Base-by-base conservation (phyloP, 345 rosid genomes). In the Ceriops tagal region DNA sequence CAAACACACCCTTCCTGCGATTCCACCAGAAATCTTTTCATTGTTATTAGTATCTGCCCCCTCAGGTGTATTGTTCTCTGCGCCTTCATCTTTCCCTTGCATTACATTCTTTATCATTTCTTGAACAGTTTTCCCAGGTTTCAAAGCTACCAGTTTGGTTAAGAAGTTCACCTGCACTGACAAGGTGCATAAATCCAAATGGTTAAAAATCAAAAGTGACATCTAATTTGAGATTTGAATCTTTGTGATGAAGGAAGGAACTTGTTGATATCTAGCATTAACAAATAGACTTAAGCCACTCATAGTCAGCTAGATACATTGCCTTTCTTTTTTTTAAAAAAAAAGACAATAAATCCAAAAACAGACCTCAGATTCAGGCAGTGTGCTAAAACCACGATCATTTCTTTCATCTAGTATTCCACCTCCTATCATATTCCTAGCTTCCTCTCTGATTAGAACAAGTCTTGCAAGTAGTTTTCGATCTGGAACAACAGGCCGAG, bases 11-110 rank as follows among this genome's bases (percentile, higher is more conserved):
- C 87, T 85, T 86, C 97, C 96, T 5, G 81, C 77, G 75, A 93
- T 69, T 65, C 98, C 96, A 55, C 75, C 59, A 4, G 69, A 81
- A 71, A 21, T 56, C 58, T 22, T 69, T 68, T 66, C 75, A 67
- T 67, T 70, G 3, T 69, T 59, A 56, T 69, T 59, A 56, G 74
- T 66, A 58, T 79, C 79, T 64, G 75, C 86, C 7, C 61, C 84
- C 22, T 79, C 86, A 73, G 56, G 65, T 72, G 62, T 71, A 32
- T 78, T 69, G 72, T 75, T 65, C 43, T 93, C 97, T 27, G 90
- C 92, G 79, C 99, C 97, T 82, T 93, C 98, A 75, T 88, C 88
- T 74, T 87, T 93, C 62, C 96, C 98, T 79, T 74, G 82, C 99
- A 91, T 89, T 71, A 93, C 98, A 62, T 88, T 88, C 73, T 82